These are phyloP conservation scores for Cryptococcus sp. DNA, from an alignment of 1,284 basidiomycete species.

Conservation along the genomic window DNA sequence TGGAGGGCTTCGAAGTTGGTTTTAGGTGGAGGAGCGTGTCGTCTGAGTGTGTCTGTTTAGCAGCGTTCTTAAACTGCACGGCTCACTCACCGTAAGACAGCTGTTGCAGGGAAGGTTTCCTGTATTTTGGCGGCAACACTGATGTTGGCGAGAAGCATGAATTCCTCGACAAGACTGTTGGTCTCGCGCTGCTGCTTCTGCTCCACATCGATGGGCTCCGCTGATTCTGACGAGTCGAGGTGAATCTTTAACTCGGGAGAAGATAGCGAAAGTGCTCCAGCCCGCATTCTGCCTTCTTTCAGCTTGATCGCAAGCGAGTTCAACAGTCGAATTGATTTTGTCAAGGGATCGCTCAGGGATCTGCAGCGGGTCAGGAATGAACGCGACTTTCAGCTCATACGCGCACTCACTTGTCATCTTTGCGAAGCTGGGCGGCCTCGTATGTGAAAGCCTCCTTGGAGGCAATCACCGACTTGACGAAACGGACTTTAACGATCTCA, in stretches of 20 bases:
- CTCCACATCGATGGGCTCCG: constrained; percentile 96
- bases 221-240: constrained; percentile 85
- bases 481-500: constrained; percentile 86
- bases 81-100: constrained; percentile 68
- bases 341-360: constrained; percentile 77
- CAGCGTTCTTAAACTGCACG: background rate
- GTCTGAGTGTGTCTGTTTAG: constrained; percentile 57
- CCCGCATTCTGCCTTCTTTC: constrained; percentile 82
- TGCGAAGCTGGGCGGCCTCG: constrained; percentile 90
- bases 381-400: background rate
- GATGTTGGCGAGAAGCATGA: constrained; percentile 98
- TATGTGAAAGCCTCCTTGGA: constrained; percentile 98
- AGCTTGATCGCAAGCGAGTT: constrained; percentile 86
- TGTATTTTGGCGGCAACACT: constrained; percentile 91
- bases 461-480: constrained; percentile 94
- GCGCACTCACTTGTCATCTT: constrained; percentile 78
- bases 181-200: constrained; percentile 93
- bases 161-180: constrained; percentile 96
- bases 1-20: constrained; percentile 96
- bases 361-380: constrained; percentile 52
- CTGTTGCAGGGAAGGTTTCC: constrained; percentile 92
- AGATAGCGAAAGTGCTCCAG: constrained; percentile 93
- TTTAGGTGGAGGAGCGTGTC: constrained; percentile 89
- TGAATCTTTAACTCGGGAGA: constrained; percentile 98
- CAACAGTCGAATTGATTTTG: constrained; percentile 82